Base-by-base conservation (phyloP, 78 protist genomes). In the Planoprotostelium fungivorum region DNA sequence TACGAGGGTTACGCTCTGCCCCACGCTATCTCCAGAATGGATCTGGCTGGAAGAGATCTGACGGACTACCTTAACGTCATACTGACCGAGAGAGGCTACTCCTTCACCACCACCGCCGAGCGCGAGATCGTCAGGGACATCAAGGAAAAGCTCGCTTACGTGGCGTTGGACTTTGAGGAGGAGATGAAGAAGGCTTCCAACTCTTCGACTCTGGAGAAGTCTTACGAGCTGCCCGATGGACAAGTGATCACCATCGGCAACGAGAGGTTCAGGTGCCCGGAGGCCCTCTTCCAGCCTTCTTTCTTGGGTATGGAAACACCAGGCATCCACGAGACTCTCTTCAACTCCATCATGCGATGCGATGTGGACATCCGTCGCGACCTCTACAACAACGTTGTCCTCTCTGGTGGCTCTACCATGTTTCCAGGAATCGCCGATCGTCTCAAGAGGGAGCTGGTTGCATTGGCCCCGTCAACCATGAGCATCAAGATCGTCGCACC, bases 381-480 rank as follows among this genome's bases (percentile, higher is more conserved):
- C 38, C 93, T 98, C 35, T 98, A 93, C 92, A 94, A 90, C 92
- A 96, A 97, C 94, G 87, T 98, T 85, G 97, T 98, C 38, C 91
- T 98, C 36, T 96, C 98, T 0, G 99, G 99, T 34, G 99, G 99
- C 84, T 94, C 97, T 63, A 96, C 99, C 89, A 95, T 98, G 97
- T 97, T 90, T 94, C 84, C 94, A 34, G 98, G 98, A 38, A 88
- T 97, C 35, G 98, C 95, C 31, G 97, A 93, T 88, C 97, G 98
- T 86, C 88, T 97, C 97, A 89, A 89, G 37, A 94, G 93, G 90
- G 93, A 83, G 34, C 86, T 85, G 34, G 89, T 92, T 35, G 91
- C 92, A 36, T 90, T 96, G 10, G 99, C 98, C 0, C 98, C 99
- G 86, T 38, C 94, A 87, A 86, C 96, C 83, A 95, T 95, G 95